Percentiles rank a stretch among this genome's conserved stretches.
These are phyloP conservation scores for Phoma sp. DNA, from an alignment of 2,329 filamentous ascomycete genomes.

Conservation along the genomic window DNA sequence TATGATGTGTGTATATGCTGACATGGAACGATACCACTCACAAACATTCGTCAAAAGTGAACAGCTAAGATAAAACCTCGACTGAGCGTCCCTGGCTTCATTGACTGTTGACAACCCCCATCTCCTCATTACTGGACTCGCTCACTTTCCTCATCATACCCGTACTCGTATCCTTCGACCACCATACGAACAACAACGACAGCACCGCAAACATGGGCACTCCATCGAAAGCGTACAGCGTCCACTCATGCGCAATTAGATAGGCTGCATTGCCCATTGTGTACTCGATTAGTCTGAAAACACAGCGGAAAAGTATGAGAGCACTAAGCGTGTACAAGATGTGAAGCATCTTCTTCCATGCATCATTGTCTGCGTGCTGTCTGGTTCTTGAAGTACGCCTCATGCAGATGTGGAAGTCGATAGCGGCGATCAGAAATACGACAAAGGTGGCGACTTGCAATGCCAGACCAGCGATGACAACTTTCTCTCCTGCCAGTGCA, in stretches of 20 bases:
- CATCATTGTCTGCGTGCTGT: background rate
- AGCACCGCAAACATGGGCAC: conserved; percentile 55
- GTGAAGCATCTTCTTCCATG: conserved; percentile 40
- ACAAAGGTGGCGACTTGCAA: conserved; percentile 46
- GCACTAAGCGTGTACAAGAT: conserved; percentile 57
- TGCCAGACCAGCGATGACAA: conserved; percentile 44
- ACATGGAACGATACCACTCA: too few species aligned
- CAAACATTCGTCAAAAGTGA: too few species aligned
- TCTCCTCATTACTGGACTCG: conserved; percentile 1
- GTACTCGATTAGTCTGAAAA: conserved; percentile 62
- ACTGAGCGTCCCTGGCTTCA: too few species aligned
- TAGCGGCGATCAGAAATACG: conserved; percentile 38
- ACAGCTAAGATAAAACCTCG: too few species aligned
- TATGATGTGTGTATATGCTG: too few species aligned
- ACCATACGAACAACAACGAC: conserved; percentile 39
- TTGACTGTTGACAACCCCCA: background rate
- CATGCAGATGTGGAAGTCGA: conserved; percentile 43
- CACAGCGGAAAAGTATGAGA: conserved; percentile 59
- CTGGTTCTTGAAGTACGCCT: background rate
- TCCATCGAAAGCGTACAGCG: conserved; percentile 58
- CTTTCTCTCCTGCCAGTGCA: conserved; percentile 42
- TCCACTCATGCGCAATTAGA: conserved; percentile 56
- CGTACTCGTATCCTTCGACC: background rate
- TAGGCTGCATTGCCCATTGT: conserved; percentile 55
- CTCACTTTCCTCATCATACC: background rate